A percentile compares a stretch with the other conserved stretches of the same genome.
These are phyloP conservation scores for Ceratocystis alfenasii DNA, from an alignment of 2,329 filamentous ascomycete species.

Conservation along the genomic window DNA sequence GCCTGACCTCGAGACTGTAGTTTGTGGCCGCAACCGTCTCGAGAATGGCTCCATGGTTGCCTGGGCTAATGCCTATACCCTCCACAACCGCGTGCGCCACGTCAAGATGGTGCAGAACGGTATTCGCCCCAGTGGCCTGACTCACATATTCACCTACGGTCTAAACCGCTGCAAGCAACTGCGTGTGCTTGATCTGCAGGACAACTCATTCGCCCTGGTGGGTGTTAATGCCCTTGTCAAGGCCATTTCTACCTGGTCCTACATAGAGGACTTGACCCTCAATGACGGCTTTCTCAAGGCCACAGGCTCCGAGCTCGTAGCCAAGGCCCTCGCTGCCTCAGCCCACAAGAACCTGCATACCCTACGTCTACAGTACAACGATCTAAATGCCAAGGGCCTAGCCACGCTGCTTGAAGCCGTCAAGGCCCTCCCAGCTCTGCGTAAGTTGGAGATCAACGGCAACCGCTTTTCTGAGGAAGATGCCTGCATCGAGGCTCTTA, in stretches of 20 bases:
- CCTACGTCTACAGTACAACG: conserved; percentile 83
- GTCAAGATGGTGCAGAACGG: conserved; percentile 99
- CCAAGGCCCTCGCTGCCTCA: conserved; percentile 58
- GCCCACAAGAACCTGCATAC: conserved; percentile 69
- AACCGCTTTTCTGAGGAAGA: conserved; percentile 92
- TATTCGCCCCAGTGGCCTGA: conserved; percentile 87
- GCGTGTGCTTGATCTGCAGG: conserved; percentile 76
- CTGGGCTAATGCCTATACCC: conserved; percentile 78
- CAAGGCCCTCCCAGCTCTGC: conserved; percentile 59
- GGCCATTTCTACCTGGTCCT: conserved; percentile 61
- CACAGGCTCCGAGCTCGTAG: conserved; percentile 64
- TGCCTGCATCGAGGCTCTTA: conserved; percentile 53
- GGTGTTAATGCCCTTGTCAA: conserved; percentile 68
- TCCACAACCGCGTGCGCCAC: conserved; percentile 68
- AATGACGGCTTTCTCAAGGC: conserved; percentile 76
- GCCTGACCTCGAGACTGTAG: conserved; percentile 83
- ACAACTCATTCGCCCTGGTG: conserved; percentile 85
- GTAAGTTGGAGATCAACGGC: conserved; percentile 85
- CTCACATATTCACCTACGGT: conserved; percentile 65
- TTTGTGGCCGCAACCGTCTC: conserved; percentile 89
- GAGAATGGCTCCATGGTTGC: conserved; percentile 95
- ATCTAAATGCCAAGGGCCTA: conserved; percentile 68
- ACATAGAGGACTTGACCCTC: conserved; percentile 71
- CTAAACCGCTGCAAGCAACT: conserved; percentile 58
- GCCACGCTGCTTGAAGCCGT: conserved; percentile 59